Base-by-base conservation (phyloP, 2,329 filamentous ascomycete genomes). In the Myriosclerotinia scirpicola region DNA sequence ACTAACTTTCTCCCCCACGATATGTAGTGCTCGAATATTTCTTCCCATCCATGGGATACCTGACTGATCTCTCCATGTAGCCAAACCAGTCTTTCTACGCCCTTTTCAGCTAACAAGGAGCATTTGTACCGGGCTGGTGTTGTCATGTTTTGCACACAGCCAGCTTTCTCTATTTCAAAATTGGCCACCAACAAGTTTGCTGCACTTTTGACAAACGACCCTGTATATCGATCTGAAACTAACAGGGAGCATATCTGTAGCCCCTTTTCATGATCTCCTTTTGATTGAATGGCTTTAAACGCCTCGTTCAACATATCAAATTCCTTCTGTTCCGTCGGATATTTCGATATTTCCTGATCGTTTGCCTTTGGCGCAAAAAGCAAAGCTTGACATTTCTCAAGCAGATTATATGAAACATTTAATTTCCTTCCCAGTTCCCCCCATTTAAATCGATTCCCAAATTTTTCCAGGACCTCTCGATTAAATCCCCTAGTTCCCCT, bases 191-290 rank as follows among this genome's bases (percentile, higher is more conserved):
- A 34, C 30, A 60, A 17, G 6, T 11, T 26, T 20, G 58, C 58
- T 4, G 42, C 44, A 36, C 58, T 50, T 8, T 60, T 60, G 2
- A 48, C 58, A 60, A 60, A 60, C n/a, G 58, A 60, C 15, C 58
- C 58, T 2, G 20, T 5, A 7, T 50, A 60, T 22, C 46, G 46
- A 22, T 50, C n/a, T 1, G 58, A 48, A 17, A 5, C 1, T 9
- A 60, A 50, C 8, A 3, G 5, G 7, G 20, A 38, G 50, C 44
- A 50, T 1, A 60, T 20, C 6, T 50, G 20, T 22, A 1, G 9
- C 5, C 30, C 58, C 5, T 9, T 26, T 30, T 26, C 30, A 15
- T 15, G 17, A 38, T 60, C n/a, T 7, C 5, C 6, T 1, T 26
- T 7, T 0, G 14, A 2, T 20, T 38, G 30, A 14, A 60, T 26